Conservation (phyloP, 148 eudicot genomes). For the Bassia scoparia region DNA sequence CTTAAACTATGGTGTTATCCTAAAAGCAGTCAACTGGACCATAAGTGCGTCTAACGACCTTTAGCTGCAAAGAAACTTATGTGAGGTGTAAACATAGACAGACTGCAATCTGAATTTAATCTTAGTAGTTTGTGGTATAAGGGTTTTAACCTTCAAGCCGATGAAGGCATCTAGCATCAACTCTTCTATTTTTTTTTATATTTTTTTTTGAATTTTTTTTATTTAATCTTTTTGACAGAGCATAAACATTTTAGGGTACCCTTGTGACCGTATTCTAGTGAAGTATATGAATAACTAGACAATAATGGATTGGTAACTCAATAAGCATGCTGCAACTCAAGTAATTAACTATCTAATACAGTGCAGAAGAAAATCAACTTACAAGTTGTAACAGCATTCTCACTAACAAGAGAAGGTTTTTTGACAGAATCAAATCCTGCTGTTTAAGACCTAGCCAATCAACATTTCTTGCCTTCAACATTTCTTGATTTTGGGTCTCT, state of each 20-base stretch:
- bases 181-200: background rate
- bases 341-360: conserved; percentile 19
- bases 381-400: conserved; percentile 29
- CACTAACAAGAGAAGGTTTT: conserved; percentile 14
- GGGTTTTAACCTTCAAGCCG: background rate
- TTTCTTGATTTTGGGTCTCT: conserved; percentile 1
- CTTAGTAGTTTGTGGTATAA: background rate
- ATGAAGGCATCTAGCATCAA: background rate
- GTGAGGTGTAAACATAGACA: background rate
- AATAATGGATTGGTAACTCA: conserved; percentile 13
- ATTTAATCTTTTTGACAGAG: no score
- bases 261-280: background rate
- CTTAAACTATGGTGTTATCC: background rate
- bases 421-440: conserved; percentile 24
- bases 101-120: background rate
- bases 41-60: background rate
- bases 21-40: background rate
- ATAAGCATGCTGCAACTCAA: background rate
- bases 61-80: background rate
- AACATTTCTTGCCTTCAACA: conserved; percentile 3
- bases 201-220: no score
- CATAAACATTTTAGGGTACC: background rate
- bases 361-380: conserved; percentile 25
- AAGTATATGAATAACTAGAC: conserved; percentile 8
- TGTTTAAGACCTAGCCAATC: conserved; percentile 16